These are phyloP conservation scores for Exophiala phaeomuriformis DNA, from an alignment of 2,329 filamentous ascomycete species.

Conservation along the genomic window DNA sequence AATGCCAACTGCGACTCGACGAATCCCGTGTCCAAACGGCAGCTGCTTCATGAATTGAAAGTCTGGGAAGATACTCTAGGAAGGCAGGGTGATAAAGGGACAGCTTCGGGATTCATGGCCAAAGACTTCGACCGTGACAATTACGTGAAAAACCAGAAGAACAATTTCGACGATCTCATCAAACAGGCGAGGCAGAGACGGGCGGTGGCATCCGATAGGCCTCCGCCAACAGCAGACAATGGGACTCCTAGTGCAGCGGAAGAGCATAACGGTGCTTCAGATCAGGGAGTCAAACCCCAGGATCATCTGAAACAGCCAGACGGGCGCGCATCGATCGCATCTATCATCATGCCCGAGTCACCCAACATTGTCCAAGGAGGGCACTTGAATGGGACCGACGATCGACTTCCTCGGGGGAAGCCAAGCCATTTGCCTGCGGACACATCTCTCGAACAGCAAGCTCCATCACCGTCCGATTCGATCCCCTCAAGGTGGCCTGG, in stretches of 20 bases:
- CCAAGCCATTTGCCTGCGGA: too few species aligned
- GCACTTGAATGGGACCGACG: too few species aligned
- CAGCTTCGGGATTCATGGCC: slow-evolving; percentile 55
- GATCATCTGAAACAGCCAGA: not conserved
- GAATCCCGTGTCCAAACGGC: slow-evolving; percentile 59
- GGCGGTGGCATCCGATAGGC: not conserved
- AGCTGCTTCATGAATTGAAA: slow-evolving; percentile 72
- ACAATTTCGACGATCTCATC: slow-evolving; percentile 72
- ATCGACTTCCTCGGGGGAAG: too few species aligned
- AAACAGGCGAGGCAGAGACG: slow-evolving; percentile 36
- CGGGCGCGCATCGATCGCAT: not conserved
- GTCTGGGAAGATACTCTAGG: slow-evolving; percentile 82
- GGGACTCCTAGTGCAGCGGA: not conserved
- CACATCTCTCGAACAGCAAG: too few species aligned
- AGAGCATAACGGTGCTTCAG: not conserved
- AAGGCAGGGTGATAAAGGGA: slow-evolving; percentile 31
- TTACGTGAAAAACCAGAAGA: slow-evolving; percentile 66
- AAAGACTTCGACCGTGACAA: slow-evolving; percentile 80
- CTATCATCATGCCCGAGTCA: too few species aligned
- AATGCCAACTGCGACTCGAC: slow-evolving; percentile 93
- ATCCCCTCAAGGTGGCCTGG: too few species aligned
- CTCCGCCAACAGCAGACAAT: not conserved
- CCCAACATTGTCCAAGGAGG: too few species aligned
- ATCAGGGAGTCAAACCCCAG: not conserved
- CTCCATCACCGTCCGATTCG: too few species aligned